Evolutionary conservation across 202 grass and related monocot genomes (phyloP).

Genomic region (Setaria italica): DNA sequence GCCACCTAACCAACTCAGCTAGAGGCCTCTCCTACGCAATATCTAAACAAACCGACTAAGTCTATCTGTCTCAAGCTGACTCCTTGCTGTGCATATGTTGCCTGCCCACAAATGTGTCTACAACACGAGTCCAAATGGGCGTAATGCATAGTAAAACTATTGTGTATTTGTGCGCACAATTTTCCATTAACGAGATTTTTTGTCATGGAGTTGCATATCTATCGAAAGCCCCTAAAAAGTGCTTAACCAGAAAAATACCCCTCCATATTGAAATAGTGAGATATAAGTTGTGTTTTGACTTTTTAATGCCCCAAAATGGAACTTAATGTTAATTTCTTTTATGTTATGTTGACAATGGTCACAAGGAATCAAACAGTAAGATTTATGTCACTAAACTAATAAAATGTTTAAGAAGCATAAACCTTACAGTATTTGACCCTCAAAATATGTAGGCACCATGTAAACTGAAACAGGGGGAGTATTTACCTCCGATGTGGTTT

Average conservation of each 20-base stretch:
- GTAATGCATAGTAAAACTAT: neutral
- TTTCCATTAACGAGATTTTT: neutral
- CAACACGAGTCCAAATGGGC: neutral
- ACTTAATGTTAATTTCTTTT: neutral
- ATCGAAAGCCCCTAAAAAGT: neutral
- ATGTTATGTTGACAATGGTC: neutral
- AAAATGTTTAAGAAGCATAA: neutral
- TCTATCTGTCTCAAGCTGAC: neutral
- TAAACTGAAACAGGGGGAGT: neutral
- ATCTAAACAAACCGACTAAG: neutral
- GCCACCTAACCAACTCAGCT: no score
- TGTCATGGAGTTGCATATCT: neutral
- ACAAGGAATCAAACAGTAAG: neutral
- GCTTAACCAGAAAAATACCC: neutral
- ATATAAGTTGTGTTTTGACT: neutral
- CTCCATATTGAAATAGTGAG: neutral
- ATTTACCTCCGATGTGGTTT: conserved; percentile 92
- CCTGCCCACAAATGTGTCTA: neutral
- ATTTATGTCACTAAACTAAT: neutral
- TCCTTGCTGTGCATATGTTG: neutral
- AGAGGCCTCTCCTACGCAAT: neutral
- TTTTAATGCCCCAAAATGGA: neutral
- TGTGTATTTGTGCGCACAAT: neutral
- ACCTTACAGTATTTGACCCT: neutral
- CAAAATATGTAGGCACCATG: conserved; percentile 19